A percentile compares a stretch with the other conserved stretches of the same genome.
These are phyloP conservation scores for Rhynchospora pubera DNA, from an alignment of 176 grass and related monocot species.

Conservation along the genomic window DNA sequence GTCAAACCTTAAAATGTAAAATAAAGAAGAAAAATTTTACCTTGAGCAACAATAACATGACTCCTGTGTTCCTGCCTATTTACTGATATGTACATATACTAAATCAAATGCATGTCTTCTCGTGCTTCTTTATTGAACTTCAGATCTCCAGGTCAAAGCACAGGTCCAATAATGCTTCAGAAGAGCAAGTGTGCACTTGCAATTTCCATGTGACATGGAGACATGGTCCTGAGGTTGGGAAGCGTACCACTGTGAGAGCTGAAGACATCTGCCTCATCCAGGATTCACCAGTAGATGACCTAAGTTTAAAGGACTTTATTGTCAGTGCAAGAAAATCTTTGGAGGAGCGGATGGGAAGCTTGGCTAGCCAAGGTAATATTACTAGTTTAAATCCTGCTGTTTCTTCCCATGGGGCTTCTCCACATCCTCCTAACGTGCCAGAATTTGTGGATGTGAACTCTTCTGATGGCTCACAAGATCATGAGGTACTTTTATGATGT, in stretches of 20 bases:
- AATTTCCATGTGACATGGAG: slow-evolving; percentile 8
- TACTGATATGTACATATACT: background rate
- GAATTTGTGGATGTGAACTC: background rate
- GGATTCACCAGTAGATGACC: background rate
- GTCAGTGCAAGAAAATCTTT: background rate
- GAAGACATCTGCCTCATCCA: slow-evolving; percentile 10
- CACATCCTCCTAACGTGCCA: background rate
- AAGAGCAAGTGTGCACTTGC: slow-evolving; percentile 9
- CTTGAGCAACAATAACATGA: background rate
- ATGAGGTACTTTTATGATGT: background rate
- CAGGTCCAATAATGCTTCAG: background rate
- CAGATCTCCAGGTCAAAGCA: background rate
- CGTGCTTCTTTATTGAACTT: background rate
- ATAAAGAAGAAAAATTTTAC: background rate
- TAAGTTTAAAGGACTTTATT: background rate
- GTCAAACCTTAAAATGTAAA: background rate
- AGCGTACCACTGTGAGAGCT: background rate
- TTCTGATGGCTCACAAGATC: background rate
- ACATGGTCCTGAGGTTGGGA: background rate
- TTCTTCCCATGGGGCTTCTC: background rate
- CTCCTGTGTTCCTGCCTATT: background rate
- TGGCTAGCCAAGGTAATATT: background rate
- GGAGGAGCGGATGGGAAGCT: background rate
- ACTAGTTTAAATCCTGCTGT: background rate
- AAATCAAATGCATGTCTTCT: background rate